phyloP scores from a whole-genome alignment of 2,329 filamentous ascomycete species.

The Colletotrichum euphorbiae region DNA sequence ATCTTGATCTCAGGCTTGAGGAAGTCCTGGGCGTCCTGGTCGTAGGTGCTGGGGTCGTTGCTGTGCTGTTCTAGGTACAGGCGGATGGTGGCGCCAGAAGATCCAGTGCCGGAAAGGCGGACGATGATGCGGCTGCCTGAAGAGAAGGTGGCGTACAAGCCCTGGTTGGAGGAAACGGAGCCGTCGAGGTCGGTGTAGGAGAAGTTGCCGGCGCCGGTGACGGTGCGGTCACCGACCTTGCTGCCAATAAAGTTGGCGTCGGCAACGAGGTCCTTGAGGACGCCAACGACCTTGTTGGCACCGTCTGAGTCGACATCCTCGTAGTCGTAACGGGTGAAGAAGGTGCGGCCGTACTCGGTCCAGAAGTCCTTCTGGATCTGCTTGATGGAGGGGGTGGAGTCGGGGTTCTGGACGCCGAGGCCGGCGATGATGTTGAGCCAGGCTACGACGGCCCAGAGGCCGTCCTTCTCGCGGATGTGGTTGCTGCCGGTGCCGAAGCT shows the following conservation, averaged over 20 bases:
- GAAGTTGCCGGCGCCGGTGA: slow-evolving; percentile 93
- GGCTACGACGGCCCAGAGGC: slow-evolving; percentile 95
- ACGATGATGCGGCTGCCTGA: slow-evolving; percentile 96
- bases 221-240: slow-evolving; percentile 81
- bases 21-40: slow-evolving; percentile 90
- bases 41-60: slow-evolving; percentile 81
- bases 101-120: slow-evolving; percentile 93
- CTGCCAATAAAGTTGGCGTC: slow-evolving; percentile 83
- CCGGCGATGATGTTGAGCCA: slow-evolving; percentile 99
- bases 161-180: slow-evolving; percentile 94
- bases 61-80: slow-evolving; percentile 98
- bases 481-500: slow-evolving; percentile 98
- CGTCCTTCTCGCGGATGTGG: slow-evolving; percentile 99
- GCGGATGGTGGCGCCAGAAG: slow-evolving; percentile 94
- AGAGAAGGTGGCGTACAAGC: slow-evolving; percentile 93
- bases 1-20: slow-evolving; percentile 89
- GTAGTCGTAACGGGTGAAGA: slow-evolving; percentile 99
- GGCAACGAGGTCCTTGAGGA: slow-evolving; percentile 82
- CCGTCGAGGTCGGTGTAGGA: slow-evolving; percentile 99
- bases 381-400: slow-evolving; percentile 88
- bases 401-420: slow-evolving; percentile 83
- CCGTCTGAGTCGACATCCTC: slow-evolving; percentile 93
- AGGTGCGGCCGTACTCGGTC: slow-evolving; percentile 94
- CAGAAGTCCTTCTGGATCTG: slow-evolving; percentile 98
- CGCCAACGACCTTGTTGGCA: slow-evolving; percentile 88